These are phyloP conservation scores for Dissoconium aciculare DNA, from an alignment of 2,329 filamentous ascomycete species.

Conservation along the genomic window DNA sequence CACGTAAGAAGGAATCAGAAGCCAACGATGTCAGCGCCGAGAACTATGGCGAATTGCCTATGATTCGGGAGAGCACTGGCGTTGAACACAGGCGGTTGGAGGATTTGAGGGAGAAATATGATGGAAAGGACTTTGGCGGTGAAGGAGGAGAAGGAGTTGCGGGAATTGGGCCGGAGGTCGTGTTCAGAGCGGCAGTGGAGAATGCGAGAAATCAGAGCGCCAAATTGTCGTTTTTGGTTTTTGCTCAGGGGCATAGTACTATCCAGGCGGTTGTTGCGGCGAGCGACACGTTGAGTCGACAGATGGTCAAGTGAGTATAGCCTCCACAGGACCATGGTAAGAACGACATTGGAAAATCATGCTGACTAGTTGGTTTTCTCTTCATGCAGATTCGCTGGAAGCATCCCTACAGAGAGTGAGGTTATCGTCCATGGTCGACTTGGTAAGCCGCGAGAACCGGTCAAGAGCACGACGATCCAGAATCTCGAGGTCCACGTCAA, in stretches of 20 bases:
- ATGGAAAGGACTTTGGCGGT: constrained; percentile 28
- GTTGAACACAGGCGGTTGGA: constrained; percentile 46
- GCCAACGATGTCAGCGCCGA: constrained; percentile 52
- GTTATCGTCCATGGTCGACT: constrained; percentile 68
- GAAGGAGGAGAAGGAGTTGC: constrained; percentile 18
- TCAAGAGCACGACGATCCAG: constrained; percentile 73
- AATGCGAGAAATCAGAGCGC: constrained; percentile 79
- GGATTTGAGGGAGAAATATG: constrained; percentile 45
- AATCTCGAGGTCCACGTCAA: constrained; percentile 75
- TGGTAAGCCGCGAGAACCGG: constrained; percentile 67
- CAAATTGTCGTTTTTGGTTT: constrained; percentile 80
- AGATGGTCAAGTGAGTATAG: constrained; percentile 68
- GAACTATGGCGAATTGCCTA: constrained; percentile 61
- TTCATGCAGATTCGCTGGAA: constrained; percentile 72
- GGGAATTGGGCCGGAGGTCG: constrained; percentile 40
- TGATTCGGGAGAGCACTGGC: constrained; percentile 30
- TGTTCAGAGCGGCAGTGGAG: constrained; percentile 67
- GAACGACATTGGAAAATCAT: neutral
- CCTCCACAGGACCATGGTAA: constrained; percentile 52
- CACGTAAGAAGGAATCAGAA: constrained; percentile 50
- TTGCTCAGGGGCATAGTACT: constrained; percentile 59
- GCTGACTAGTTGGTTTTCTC: too few species aligned
- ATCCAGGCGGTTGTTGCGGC: constrained; percentile 69
- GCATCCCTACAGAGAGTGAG: constrained; percentile 61
- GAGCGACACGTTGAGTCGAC: constrained; percentile 46